Evolutionary conservation across 1,139 yeast genomes (phyloP), one percentile per base, ranked within the genome.

Genomic region (Pichia cactophila): DNA sequence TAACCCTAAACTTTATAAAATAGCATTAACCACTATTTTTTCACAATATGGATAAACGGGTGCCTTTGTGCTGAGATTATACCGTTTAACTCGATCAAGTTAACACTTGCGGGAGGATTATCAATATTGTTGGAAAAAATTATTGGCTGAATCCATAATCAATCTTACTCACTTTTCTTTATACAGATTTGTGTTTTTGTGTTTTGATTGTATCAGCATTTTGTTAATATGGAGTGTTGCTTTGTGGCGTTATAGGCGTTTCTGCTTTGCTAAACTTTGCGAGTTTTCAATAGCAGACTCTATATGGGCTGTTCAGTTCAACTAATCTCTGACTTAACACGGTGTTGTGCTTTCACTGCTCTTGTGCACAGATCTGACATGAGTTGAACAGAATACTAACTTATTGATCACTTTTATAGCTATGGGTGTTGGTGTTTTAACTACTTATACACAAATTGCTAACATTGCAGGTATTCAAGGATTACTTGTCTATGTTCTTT

Each of bases 381-480:
- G 5, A 31, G 11, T 11, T 5, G 5, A 10, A 11, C 11, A 12
- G 23, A 8, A 44, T 46, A 55, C 52, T 51, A 46, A 45, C 56
- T 37, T n/a, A n/a, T n/a, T 40, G 33, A 37, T 31, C 38, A 23
- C 29, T 38, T 20, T 42, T 64, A 46, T 62, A 85, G 95, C 89
- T 48, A 76, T 88, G 82, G 97, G 97, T 48, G 85, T 90, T 67
- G 97, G 97, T 65, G 80, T 89, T 50, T 68, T 90, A 43, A 78
- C 94, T 14, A 86, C 96, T 0, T 90, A 86, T 60, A 81, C 96
- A 1, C 84, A 89, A 67, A 86, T 90, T 54, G 95, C 94, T 2
- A 88, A 88, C 54, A 70, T 81, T 50, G 80, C 94, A 0, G 97
- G 97, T 38, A 73, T 90, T 43, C 96, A 89, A 59, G 97, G 97